Percentiles rank a stretch among this genome's conserved stretches.
These are phyloP conservation scores for Mycena leptocephala DNA, from an alignment of 768 basidiomycete genomes.

Conservation along the genomic window DNA sequence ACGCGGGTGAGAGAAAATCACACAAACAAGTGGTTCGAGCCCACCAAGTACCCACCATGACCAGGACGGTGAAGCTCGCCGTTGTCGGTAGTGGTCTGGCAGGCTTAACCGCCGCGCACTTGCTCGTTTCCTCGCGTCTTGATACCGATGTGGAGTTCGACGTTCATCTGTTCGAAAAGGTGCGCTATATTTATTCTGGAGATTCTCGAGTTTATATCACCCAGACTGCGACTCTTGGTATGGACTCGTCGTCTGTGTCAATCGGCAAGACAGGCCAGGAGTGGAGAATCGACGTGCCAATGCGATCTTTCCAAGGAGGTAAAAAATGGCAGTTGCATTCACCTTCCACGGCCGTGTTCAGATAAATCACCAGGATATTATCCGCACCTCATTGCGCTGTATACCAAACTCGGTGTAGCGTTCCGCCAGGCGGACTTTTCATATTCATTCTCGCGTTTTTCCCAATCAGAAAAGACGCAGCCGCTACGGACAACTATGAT, in stretches of 20 bases:
- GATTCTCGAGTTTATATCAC: background rate
- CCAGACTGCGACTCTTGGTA: slow-evolving; percentile 72
- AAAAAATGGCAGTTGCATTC: slow-evolving; percentile 31
- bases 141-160: slow-evolving; percentile 66
- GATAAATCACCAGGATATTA: slow-evolving; percentile 75
- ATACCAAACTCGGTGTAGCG: slow-evolving; percentile 71
- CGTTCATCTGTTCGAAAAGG: slow-evolving; percentile 85
- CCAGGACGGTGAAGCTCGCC: slow-evolving; percentile 70
- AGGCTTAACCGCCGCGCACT: slow-evolving; percentile 78
- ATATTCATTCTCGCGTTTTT: slow-evolving; percentile 79
- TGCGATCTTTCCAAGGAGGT: slow-evolving; percentile 90
- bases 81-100: slow-evolving; percentile 83
- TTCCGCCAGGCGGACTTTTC: slow-evolving; percentile 74
- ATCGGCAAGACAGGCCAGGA: slow-evolving; percentile 55
- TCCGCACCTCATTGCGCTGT: slow-evolving; percentile 77
- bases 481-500: slow-evolving; percentile 63
- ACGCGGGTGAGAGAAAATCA: background rate
- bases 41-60: background rate
- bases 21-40: background rate
- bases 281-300: slow-evolving; percentile 83
- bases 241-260: slow-evolving; percentile 78
- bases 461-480: slow-evolving; percentile 41
- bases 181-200: slow-evolving; percentile 40
- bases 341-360: background rate
- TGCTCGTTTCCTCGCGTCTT: slow-evolving; percentile 58